phyloP scores from a whole-genome alignment of 495 filamentous ascomycete genomes.

The Neurospora sublineolata region DNA sequence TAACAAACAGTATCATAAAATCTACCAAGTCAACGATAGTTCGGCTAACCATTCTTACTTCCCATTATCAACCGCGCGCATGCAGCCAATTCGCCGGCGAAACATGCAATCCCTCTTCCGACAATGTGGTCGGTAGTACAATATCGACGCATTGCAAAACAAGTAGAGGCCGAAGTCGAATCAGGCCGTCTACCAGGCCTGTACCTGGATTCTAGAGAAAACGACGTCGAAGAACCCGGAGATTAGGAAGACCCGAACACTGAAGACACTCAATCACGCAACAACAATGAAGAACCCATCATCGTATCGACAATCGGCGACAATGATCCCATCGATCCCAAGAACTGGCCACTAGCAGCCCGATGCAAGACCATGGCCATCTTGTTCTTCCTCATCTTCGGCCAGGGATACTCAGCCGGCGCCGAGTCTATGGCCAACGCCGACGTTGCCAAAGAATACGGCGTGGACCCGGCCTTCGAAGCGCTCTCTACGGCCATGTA shows the following conservation, averaged over 20 bases:
- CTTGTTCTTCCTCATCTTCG: conserved; percentile 25
- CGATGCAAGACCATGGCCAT: conserved; percentile 27
- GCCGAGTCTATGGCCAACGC: conserved; percentile 25
- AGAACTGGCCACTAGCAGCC: conserved; percentile 20
- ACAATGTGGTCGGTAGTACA: conserved; percentile 7
- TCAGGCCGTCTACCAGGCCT: neutral
- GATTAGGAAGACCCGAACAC: neutral
- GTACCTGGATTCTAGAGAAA: neutral
- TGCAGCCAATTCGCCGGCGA: neutral
- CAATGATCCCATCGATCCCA: conserved; percentile 18
- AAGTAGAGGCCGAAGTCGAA: neutral
- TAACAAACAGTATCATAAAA: neutral
- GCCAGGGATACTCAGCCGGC: conserved; percentile 18
- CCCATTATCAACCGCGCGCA: neutral
- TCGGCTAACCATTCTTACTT: neutral
- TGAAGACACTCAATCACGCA: neutral
- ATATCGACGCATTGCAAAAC: conserved; percentile 4
- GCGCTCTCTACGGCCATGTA: conserved; percentile 21
- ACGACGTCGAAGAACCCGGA: neutral
- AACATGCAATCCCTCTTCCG: neutral
- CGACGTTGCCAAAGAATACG: conserved; percentile 14
- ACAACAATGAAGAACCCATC: conserved; percentile 7
- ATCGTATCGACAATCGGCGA: neutral
- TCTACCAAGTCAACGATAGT: neutral
- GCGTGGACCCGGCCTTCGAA: conserved; percentile 20